A percentile compares a stretch with the other conserved stretches of the same genome.
Conservation (phyloP, 1,284 basidiomycete species). For the Cutaneotrichosporon arboriforme region DNA sequence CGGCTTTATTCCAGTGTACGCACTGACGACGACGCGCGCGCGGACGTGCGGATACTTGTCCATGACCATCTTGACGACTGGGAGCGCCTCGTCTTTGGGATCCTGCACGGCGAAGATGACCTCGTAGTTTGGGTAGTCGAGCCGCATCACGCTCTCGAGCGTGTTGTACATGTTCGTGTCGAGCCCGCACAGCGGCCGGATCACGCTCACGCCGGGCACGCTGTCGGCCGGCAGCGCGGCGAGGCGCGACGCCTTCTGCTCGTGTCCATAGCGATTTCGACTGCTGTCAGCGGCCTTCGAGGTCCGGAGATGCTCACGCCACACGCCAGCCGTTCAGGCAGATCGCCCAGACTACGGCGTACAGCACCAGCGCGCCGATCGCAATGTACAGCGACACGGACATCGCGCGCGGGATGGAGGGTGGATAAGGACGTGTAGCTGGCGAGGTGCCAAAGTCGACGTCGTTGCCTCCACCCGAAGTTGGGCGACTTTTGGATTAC, state of each 20-base stretch:
- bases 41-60: constrained; percentile 64
- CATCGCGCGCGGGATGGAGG: too few species aligned
- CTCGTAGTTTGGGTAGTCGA: constrained; percentile 83
- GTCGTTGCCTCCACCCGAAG: too few species aligned
- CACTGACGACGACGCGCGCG: constrained; percentile 69
- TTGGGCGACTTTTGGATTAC: too few species aligned
- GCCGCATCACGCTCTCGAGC: constrained; percentile 79
- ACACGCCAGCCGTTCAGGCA: constrained; percentile 68
- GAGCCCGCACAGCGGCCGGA: constrained; percentile 84
- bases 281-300: constrained; percentile 47
- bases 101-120: constrained; percentile 80
- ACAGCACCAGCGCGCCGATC: constrained; percentile 51
- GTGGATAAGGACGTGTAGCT: too few species aligned
- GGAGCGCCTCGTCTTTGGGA: constrained; percentile 72
- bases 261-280: constrained; percentile 63
- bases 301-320: constrained; percentile 57
- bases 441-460: too few species aligned
- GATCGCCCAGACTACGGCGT: constrained; percentile 64
- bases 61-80: constrained; percentile 68
- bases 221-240: constrained; percentile 53
- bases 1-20: constrained; percentile 28
- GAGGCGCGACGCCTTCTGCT: constrained; percentile 59
- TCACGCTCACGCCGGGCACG: constrained; percentile 80
- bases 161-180: constrained; percentile 91
- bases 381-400: constrained; percentile 1